Conservation (phyloP, 2,329 filamentous ascomycete species). For the Aspergillus neoniger region DNA sequence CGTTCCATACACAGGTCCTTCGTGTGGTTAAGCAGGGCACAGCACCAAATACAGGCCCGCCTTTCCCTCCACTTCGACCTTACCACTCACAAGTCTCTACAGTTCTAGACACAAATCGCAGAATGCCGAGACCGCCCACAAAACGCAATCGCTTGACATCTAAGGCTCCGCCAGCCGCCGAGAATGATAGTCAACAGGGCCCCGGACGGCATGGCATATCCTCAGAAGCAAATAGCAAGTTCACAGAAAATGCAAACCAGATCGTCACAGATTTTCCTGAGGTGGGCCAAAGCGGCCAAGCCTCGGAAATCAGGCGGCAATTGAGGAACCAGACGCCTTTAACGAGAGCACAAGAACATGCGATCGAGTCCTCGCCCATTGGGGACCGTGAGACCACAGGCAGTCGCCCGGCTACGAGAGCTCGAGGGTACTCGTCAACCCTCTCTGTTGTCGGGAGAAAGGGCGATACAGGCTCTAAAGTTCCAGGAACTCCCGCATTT, state of each 20-base stretch:
- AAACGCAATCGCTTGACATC: slow-evolving; percentile 28
- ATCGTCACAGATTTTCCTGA: slow-evolving; percentile 10
- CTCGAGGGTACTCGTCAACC: slow-evolving; percentile 44
- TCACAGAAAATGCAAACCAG: neutral
- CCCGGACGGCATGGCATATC: neutral
- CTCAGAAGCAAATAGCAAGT: slow-evolving; percentile 5
- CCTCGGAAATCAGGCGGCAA: slow-evolving; percentile 22
- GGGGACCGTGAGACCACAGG: slow-evolving; percentile 35
- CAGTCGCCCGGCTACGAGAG: slow-evolving; percentile 39
- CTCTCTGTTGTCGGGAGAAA: slow-evolving; percentile 41
- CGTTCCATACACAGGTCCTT: neutral
- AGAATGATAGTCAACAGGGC: slow-evolving; percentile 6
- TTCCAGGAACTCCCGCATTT: slow-evolving; percentile 44
- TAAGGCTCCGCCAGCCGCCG: slow-evolving; percentile 7
- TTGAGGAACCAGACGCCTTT: slow-evolving; percentile 35
- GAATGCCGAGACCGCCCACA: slow-evolving; percentile 33
- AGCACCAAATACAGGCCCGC: neutral
- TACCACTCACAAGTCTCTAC: neutral
- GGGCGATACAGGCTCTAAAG: slow-evolving; percentile 37
- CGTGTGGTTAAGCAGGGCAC: neutral
- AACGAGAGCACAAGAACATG: slow-evolving; percentile 33
- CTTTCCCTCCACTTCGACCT: neutral
- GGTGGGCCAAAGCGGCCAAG: slow-evolving; percentile 14
- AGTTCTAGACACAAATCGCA: neutral
- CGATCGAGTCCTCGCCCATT: slow-evolving; percentile 38